Base-by-base conservation (phyloP, 2,329 filamentous ascomycete species). In the Trichoderma atrobrunneum region DNA sequence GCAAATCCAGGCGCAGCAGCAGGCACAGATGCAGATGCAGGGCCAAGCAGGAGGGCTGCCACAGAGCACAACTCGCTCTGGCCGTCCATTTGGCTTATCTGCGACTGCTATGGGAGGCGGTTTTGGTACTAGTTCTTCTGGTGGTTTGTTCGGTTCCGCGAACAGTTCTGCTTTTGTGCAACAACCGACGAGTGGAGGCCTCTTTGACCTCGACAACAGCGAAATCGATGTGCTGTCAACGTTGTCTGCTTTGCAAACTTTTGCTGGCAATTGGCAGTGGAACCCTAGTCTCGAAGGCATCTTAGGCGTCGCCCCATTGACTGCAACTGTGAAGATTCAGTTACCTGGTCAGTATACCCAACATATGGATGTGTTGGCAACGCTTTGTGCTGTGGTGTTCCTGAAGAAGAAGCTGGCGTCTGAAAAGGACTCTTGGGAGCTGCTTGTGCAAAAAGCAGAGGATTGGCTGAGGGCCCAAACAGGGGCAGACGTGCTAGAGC, bases 381-480 rank as follows among this genome's bases (percentile, higher is more conserved):
- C 81, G 7, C 68, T 78, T 1, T 80, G 78, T 51, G 79, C 75
- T 0, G 74, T 81, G 2, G 72, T 76, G 3, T 82, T 74, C 56
- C 73, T 92, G 73, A 84, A 87, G 76, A 78, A 66, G 54, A 84
- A 82, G 70, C 75, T 88, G 72, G 75, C 43, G 0, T 79, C 74
- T 0, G 82, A 87, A 65, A 80, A 82, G 77, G 90, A 89, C 3
- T 84, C 84, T 7, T 93, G 90, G 90, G 89, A 90, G 73, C 82
- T 92, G 83, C 80, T 92, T 51, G 88, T 86, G 18, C 85, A 87
- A 11, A 92, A 91, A 82, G 89, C 87, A 0, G 83, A 81, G 76
- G 76, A 61, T 0, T 91, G 88, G 87, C 68, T 90, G 39, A 69
- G 73, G 51, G 72, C 72, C 2, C 74, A 74, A 6, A 67, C 76